Evolutionary conservation across 192 early-diverging fungal species (phyloP).

Genomic region (Linnemannia hyalina): DNA sequence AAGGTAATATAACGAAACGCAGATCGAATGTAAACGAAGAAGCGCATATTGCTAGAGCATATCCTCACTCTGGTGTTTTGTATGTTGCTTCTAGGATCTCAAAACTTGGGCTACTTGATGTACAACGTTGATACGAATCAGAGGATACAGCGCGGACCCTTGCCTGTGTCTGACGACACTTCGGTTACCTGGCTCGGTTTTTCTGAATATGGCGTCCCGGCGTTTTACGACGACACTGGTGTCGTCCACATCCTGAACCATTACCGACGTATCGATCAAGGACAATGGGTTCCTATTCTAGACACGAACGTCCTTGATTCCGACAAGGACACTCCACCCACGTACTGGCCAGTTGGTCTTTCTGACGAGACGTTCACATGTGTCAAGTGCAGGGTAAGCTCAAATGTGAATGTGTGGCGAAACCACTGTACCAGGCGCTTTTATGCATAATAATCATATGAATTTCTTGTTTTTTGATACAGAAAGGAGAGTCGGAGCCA

Average conservation of each 20-base stretch:
- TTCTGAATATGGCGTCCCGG: conserved; percentile 81
- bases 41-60: neutral
- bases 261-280: conserved; percentile 73
- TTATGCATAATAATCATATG: neutral
- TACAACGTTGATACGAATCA: conserved; percentile 68
- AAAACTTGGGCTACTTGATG: conserved; percentile 74
- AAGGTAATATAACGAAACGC: conserved; percentile 7
- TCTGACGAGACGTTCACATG: conserved; percentile 78
- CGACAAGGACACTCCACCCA: conserved; percentile 52
- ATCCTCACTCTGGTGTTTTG: neutral
- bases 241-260: conserved; percentile 79
- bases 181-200: conserved; percentile 88
- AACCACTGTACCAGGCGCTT: neutral
- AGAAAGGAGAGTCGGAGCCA: conserved; percentile 72
- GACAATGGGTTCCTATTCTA: conserved; percentile 87
- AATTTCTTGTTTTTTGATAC: neutral
- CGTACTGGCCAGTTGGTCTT: conserved; percentile 91
- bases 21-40: neutral
- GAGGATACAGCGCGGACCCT: conserved; percentile 66
- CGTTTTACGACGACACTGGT: conserved; percentile 84
- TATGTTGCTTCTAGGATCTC: conserved; percentile 46
- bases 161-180: conserved; percentile 74
- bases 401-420: neutral
- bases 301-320: conserved; percentile 63
- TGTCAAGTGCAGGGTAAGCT: conserved; percentile 75